Evolutionary conservation across 495 filamentous ascomycete genomes (phyloP), one percentile per base, ranked within the genome.

Genomic region (Neurospora sp.): DNA sequence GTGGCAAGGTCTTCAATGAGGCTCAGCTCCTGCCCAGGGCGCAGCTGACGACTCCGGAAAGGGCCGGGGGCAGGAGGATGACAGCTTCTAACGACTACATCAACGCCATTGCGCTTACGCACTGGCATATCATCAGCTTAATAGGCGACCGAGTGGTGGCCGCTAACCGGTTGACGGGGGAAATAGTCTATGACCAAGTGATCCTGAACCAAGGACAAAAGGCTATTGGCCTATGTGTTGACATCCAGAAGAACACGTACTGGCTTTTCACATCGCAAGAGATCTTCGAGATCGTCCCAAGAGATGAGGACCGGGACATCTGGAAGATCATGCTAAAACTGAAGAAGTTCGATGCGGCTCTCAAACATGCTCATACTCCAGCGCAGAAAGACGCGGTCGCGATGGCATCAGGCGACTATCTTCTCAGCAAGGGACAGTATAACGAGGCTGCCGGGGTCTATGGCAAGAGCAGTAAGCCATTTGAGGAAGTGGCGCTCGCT

Each of bases 401-500:
- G 1, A 93, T 92, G 70, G 93, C 93, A 5, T 96, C 92, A 37
- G 96, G 96, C 18, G 96, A 99, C 78, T 90, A 92, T 80, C 85
- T 99, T 0, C 89, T 93, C 54, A 87, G 85, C 72, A 93, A 93
- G 83, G 92, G 93, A 12, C 87, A 90, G 40, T 97, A 90, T 79
- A 79, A 90, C 39, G 94, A 98, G 79, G 96, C 96, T 18, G 96
- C 96, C 12, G 88, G 86, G 40, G 89, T 97, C 37, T 97, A 96
- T 84, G 96, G 96, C 39, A 93, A 92, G 83, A 98, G 95, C 83
- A 97, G 92, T 77, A 98, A 98, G 84, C 91, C 91, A 3, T 99
- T 99, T 75, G 96, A 99, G 77, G 93, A 99, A 77, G 96, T 98
- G 46, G 94, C 94, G 69, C 84, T 99, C 69, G 91, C 88, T 3